Evolutionary conservation across 495 filamentous ascomycete genomes (phyloP).

Genomic region (Podospora pseudoanserina): DNA sequence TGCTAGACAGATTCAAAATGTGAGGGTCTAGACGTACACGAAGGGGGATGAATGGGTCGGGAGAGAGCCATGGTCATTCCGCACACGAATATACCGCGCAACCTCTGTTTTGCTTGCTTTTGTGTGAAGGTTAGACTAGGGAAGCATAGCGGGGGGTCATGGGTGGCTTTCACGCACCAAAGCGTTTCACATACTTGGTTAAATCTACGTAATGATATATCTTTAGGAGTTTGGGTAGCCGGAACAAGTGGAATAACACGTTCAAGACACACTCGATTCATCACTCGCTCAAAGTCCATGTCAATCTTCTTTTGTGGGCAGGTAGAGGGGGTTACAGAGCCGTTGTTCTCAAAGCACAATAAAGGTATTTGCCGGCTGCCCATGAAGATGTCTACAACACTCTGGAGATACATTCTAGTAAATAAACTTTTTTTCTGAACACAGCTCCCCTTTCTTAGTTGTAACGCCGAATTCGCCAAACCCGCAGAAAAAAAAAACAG

Average conservation of each 20-base stretch:
- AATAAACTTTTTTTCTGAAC: slow-evolving; percentile 6
- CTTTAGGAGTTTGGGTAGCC: not conserved
- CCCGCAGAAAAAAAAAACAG: slow-evolving; percentile 15
- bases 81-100: not conserved
- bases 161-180: slow-evolving; percentile 6
- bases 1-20: slow-evolving; percentile 50
- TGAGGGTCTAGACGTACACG: slow-evolving; percentile 4
- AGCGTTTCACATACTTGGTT: slow-evolving; percentile 7
- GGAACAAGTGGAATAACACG: not conserved
- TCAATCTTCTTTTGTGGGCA: no score
- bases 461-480: slow-evolving; percentile 28
- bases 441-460: slow-evolving; percentile 17
- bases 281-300: not conserved
- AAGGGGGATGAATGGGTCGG: not conserved
- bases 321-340: not conserved
- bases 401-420: not conserved
- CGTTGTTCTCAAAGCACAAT: not conserved
- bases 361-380: not conserved
- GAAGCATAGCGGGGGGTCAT: not conserved
- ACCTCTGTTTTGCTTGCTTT: not conserved
- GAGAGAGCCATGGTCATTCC: not conserved
- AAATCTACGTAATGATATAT: slow-evolving; percentile 11
- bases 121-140: not conserved
- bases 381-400: not conserved
- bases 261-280: not conserved